Percentiles rank a stretch among this genome's conserved stretches.
These are phyloP conservation scores for Blastobotrys proliferans DNA, from an alignment of 1,139 yeast genomes.

Conservation along the genomic window DNA sequence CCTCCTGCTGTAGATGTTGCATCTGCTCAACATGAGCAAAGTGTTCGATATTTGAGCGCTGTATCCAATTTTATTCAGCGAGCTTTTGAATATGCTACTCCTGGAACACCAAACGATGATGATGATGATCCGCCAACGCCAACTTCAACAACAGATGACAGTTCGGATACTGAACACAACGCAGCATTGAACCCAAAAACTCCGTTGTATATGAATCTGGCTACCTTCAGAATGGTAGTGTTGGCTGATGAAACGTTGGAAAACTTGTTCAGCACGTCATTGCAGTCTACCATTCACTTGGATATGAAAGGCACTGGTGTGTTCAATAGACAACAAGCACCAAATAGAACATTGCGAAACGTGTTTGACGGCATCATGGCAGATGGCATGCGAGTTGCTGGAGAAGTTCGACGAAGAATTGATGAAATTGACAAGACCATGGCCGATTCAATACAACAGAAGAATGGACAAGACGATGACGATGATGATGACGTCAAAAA, in stretches of 20 bases:
- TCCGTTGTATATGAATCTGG: constrained; percentile 71
- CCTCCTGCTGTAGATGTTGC: constrained; percentile 31
- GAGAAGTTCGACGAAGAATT: constrained; percentile 80
- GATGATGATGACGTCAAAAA: constrained; percentile 30
- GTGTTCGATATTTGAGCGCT: constrained; percentile 78
- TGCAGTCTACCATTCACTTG: constrained; percentile 63
- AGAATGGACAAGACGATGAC: constrained; percentile 29
- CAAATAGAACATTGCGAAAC: constrained; percentile 55
- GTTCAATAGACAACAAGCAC: constrained; percentile 18
- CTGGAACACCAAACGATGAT: constrained; percentile 43
- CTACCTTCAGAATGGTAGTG: constrained; percentile 92
- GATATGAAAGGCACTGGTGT: constrained; percentile 43
- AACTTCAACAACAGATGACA: constrained; percentile 3
- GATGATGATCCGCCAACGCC: neutral
- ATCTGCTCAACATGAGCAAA: constrained; percentile 62
- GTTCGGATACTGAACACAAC: constrained; percentile 44
- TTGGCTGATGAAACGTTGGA: constrained; percentile 93
- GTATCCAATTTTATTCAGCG: constrained; percentile 84
- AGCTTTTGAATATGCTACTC: constrained; percentile 87
- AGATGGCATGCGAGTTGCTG: constrained; percentile 88
- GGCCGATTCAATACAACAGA: constrained; percentile 18
- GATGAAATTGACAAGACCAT: constrained; percentile 46
- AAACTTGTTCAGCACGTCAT: constrained; percentile 66
- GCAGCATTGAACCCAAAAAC: constrained; percentile 77
- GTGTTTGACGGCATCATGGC: constrained; percentile 90